Base-by-base conservation (phyloP, 169 alveolate genomes). In the Plasmodium gonderi region DNA sequence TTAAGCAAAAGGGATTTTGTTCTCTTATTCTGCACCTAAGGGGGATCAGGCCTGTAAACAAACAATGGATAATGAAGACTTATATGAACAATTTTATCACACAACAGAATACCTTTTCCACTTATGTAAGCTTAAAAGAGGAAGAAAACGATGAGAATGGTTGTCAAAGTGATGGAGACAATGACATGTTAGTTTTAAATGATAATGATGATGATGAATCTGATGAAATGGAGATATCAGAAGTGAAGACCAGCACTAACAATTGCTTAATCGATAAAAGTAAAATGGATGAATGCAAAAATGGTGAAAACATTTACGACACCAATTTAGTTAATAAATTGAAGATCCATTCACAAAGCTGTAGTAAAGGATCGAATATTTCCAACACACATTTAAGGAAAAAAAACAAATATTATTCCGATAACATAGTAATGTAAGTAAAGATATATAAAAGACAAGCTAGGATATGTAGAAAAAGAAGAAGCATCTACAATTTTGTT, bases 401-500 rank as follows among this genome's bases (percentile, higher is more conserved):
- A 31, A 82, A 36, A 42, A 33, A 80, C 51, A 82, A 82, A 74
- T 67, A 82, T 31, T 79, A 82, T n/a, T 74, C 91, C 14, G 91
- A 82, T 38, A 31, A 31, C 12, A 45, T 82, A 7, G 51, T 82
- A 49, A 82, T 82, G 91, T 82, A 82, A 31, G 42, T 68, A 31
- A 31, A 6, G 26, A 45, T 23, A 76, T 64, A 20, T 33, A 51
- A 78, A 3, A 12, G 9, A 31, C 23, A 23, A 17, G 36, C 31
- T 20, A 54, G 8, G 23, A n/a, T n/a, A n/a, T n/a, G n/a, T 12
- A 40, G 31, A 20, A 26, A 75, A 75, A 36, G 29, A 77, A 77
- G 7, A 77, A 45, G 44, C n/a, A 38, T 8, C 12, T 0, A 49
- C 65, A 49, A 1, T 14, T 49, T 1, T 49, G 26, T 49, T 5